These are phyloP conservation scores for Boletus sp. DNA, from an alignment of 768 basidiomycete species.

Conservation along the genomic window DNA sequence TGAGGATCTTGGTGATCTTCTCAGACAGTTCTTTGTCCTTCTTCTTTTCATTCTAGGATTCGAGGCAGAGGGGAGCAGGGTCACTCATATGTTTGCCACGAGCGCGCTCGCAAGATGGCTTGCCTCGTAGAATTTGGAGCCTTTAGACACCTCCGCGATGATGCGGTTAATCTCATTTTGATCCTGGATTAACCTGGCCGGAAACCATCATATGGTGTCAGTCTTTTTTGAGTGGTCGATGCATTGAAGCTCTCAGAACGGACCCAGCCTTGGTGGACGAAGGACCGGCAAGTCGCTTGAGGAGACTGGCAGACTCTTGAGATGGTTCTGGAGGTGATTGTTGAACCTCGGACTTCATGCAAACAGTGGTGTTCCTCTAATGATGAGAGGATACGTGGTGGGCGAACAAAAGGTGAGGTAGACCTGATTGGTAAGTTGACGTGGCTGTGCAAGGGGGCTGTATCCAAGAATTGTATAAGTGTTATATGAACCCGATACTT, in stretches of 20 bases:
- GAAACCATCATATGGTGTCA: slow-evolving; percentile 11
- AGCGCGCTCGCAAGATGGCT: slow-evolving; percentile 13
- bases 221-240: background rate
- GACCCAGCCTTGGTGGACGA: slow-evolving; percentile 89
- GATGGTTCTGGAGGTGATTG: slow-evolving; percentile 37
- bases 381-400: background rate
- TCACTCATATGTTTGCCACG: background rate
- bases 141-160: slow-evolving; percentile 88
- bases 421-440: too few species aligned
- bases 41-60: slow-evolving; percentile 74
- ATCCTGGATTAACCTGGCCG: slow-evolving; percentile 61
- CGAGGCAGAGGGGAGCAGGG: background rate
- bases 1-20: slow-evolving; percentile 67
- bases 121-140: slow-evolving; percentile 89
- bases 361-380: background rate
- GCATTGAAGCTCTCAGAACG: slow-evolving; percentile 22
- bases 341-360: slow-evolving; percentile 21
- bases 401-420: too few species aligned
- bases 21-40: slow-evolving; percentile 84
- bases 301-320: slow-evolving; percentile 65
- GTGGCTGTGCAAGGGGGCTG: slow-evolving; percentile 9
- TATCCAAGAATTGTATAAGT: background rate
- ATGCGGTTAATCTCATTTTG: slow-evolving; percentile 83
- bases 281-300: slow-evolving; percentile 81
- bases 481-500: background rate